Conservation (phyloP, 768 basidiomycete species). For the Termitomyces sp. region DNA sequence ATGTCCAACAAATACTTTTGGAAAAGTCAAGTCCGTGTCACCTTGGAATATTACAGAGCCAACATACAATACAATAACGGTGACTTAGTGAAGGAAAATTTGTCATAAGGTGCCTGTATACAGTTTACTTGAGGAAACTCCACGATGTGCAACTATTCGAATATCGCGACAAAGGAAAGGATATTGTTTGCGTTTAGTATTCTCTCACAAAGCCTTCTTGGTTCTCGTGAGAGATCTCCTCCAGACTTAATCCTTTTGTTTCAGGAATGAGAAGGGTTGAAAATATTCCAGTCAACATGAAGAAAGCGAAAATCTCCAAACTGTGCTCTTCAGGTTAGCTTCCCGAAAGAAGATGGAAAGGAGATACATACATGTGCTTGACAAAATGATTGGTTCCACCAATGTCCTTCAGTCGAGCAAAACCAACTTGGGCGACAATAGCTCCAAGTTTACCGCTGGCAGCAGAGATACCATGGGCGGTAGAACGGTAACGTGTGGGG, state of each 20-base stretch:
- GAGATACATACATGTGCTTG: conserved; percentile 55
- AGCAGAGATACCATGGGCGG: conserved; percentile 79
- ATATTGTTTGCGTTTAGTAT: conserved; percentile 5
- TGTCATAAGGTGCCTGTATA: not conserved
- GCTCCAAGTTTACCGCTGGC: conserved; percentile 82
- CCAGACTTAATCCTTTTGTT: conserved; percentile 60
- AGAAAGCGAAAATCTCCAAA: conserved; percentile 76
- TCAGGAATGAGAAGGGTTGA: conserved; percentile 79
- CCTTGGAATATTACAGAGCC: not conserved
- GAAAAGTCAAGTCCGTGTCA: not conserved
- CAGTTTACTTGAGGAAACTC: not conserved
- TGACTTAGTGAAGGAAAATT: not conserved
- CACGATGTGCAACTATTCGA: not conserved
- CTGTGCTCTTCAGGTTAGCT: conserved; percentile 23
- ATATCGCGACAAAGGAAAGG: not conserved
- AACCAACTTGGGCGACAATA: conserved; percentile 75
- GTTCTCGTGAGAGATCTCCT: conserved; percentile 69
- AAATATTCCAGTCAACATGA: conserved; percentile 82
- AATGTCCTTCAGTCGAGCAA: conserved; percentile 62
- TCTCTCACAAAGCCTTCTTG: conserved; percentile 54
- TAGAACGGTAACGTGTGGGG: conserved; percentile 86
- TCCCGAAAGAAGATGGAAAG: not conserved
- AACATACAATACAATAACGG: not conserved
- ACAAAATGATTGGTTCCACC: conserved; percentile 58
- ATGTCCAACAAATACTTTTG: not conserved